A percentile compares a stretch with the other conserved stretches of the same genome.
phyloP scores from a whole-genome alignment of 495 filamentous ascomycete genomes.

The Polyplosphaeria fusca region DNA sequence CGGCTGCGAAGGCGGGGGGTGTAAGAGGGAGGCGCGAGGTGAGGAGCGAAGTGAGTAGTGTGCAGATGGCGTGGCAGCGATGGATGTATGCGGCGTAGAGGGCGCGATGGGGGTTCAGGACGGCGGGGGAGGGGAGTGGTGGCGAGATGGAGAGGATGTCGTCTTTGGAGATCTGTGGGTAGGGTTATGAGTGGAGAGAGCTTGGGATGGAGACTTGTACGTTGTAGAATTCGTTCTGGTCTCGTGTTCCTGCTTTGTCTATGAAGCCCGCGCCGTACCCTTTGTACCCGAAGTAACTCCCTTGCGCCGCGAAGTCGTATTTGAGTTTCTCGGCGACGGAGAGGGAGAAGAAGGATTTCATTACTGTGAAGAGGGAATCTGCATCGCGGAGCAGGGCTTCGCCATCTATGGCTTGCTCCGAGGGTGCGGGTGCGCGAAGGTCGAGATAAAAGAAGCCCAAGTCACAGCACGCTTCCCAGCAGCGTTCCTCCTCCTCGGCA shows the following conservation, averaged over 20 bases:
- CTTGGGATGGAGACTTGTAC: conserved; percentile 33
- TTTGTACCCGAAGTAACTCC: conserved; percentile 50
- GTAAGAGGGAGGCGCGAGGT: conserved; percentile 52
- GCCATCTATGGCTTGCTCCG: conserved; percentile 31
- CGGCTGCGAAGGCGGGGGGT: conserved; percentile 3
- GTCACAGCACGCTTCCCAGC: conserved; percentile 50
- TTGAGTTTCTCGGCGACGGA: conserved; percentile 52
- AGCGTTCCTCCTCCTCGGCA: conserved; percentile 43
- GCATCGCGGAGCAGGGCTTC: conserved; percentile 46
- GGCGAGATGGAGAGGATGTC: conserved; percentile 49
- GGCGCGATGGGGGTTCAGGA: conserved; percentile 43
- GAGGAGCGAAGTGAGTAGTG: conserved; percentile 50
- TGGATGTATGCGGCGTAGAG: conserved; percentile 50
- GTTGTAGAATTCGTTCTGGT: conserved; percentile 64
- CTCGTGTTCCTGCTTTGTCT: conserved; percentile 53
- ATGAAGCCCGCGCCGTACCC: conserved; percentile 49
- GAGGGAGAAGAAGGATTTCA: conserved; percentile 49
- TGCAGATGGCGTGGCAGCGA: conserved; percentile 50
- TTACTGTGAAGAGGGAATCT: conserved; percentile 48
- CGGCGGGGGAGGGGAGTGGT: conserved; percentile 47
- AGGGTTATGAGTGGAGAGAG: neutral
- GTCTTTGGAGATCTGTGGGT: conserved; percentile 49
- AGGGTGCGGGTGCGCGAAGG: conserved; percentile 44
- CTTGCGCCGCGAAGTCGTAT: conserved; percentile 48
- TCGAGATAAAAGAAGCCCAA: conserved; percentile 66